A percentile compares a stretch with the other conserved stretches of the same genome.
These are phyloP conservation scores for Pterula multifida DNA, from an alignment of 1,284 basidiomycete species.

Conservation along the genomic window DNA sequence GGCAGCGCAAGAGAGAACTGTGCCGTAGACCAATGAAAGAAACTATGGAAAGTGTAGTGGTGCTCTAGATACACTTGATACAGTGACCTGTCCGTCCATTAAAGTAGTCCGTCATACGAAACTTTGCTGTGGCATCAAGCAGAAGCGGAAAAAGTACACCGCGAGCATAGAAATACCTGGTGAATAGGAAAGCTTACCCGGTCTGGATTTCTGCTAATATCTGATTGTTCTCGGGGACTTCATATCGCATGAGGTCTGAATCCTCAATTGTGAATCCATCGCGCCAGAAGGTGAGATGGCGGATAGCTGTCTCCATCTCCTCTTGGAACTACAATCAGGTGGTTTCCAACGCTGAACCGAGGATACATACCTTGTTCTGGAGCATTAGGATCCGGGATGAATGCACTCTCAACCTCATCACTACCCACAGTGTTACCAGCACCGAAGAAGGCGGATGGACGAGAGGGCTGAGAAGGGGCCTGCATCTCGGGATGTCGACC, in stretches of 20 bases:
- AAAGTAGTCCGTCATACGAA: too few relatives aligned
- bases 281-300: constrained; percentile 87
- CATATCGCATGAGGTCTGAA: constrained; percentile 77
- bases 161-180: too few relatives aligned
- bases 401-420: constrained; percentile 67
- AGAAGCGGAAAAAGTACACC: too few relatives aligned
- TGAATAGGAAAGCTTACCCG: constrained; percentile 63
- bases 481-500: constrained; percentile 26
- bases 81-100: too few relatives aligned
- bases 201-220: constrained; percentile 72
- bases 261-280: constrained; percentile 93
- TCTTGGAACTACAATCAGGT: constrained; percentile 1
- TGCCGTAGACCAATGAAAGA: background rate
- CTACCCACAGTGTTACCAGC: constrained; percentile 79
- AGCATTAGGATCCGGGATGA: constrained; percentile 58
- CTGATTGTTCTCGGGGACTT: constrained; percentile 67
- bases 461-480: constrained; percentile 13
- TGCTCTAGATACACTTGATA: too few relatives aligned
- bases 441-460: constrained; percentile 41
- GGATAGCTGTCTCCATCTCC: constrained; percentile 43
- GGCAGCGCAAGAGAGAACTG: too few relatives aligned
- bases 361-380: constrained; percentile 15
- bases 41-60: constrained; percentile 5
- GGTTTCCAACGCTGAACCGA: constrained; percentile 3
- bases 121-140: too few relatives aligned